A percentile compares a stretch with the other conserved stretches of the same genome.
These are phyloP conservation scores for Nitzschia sp. DNA, from an alignment of 108 stramenopile species.

Conservation along the genomic window DNA sequence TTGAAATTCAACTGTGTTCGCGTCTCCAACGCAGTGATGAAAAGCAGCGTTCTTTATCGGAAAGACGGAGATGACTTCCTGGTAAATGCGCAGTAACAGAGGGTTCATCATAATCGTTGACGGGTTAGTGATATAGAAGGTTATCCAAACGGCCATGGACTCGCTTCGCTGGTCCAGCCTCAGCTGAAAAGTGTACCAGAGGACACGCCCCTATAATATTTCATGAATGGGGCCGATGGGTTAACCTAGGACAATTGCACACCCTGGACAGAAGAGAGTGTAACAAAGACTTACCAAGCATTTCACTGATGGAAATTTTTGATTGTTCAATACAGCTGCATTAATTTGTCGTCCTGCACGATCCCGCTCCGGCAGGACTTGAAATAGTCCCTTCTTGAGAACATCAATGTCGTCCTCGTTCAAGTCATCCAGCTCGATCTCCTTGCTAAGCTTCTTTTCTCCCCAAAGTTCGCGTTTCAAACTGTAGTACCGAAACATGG, in stretches of 20 bases:
- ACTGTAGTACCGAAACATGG: conserved; percentile 24
- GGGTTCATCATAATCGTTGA: neutral
- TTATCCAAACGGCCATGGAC: neutral
- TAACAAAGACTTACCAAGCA: conserved; percentile 1
- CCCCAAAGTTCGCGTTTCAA: conserved; percentile 34
- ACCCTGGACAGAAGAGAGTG: too few relatives aligned
- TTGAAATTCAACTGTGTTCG: neutral
- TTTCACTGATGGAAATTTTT: conserved; percentile 2
- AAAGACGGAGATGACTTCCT: neutral
- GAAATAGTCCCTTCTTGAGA: conserved; percentile 18
- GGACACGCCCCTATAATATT: neutral
- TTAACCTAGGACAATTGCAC: too few relatives aligned
- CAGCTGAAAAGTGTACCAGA: conserved; percentile 17
- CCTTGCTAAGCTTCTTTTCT: neutral
- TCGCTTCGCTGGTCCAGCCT: conserved; percentile 3
- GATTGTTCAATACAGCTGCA: neutral
- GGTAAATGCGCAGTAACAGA: neutral
- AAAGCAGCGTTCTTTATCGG: conserved; percentile 8
- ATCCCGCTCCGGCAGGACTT: conserved; percentile 10
- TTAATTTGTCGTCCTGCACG: conserved; percentile 5
- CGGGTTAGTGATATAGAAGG: neutral
- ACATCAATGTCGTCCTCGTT: conserved; percentile 6
- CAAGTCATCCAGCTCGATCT: conserved; percentile 25
- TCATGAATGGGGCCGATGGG: too few relatives aligned
- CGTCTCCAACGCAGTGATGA: conserved; percentile 11